These are phyloP conservation scores for Cladobotryum protrusum DNA, from an alignment of 2,329 filamentous ascomycete genomes.

Conservation along the genomic window DNA sequence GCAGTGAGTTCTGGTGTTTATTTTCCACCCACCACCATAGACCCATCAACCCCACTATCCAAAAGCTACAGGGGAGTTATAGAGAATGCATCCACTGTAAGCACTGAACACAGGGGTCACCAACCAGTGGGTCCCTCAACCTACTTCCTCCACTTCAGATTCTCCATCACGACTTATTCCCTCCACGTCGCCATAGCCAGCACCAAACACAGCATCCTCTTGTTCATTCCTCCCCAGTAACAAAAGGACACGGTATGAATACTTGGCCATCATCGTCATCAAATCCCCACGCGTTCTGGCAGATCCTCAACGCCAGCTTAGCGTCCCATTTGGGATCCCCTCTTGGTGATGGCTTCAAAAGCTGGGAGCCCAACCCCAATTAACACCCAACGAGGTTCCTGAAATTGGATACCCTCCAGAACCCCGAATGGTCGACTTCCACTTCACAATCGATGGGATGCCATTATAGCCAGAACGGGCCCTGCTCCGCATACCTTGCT, in stretches of 20 bases:
- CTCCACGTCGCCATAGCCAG: neutral
- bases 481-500: neutral
- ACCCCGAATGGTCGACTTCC: too few relatives aligned
- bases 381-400: constrained; percentile 8
- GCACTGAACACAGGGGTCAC: too few relatives aligned
- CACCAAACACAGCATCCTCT: neutral
- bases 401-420: too few relatives aligned
- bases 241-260: neutral
- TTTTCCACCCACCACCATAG: too few relatives aligned
- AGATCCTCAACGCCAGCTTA: neutral
- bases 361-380: constrained; percentile 13
- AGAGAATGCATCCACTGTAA: too few relatives aligned
- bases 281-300: neutral
- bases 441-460: neutral
- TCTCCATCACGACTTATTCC: neutral
- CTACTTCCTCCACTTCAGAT: neutral
- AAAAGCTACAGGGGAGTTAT: too few relatives aligned
- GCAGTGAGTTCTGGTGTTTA: too few relatives aligned
- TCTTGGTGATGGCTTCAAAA: neutral
- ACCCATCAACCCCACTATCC: too few relatives aligned
- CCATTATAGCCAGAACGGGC: too few relatives aligned
- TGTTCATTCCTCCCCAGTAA: neutral
- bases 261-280: neutral
- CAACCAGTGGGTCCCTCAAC: too few relatives aligned
- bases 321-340: too few relatives aligned